Base-by-base conservation (phyloP, 805 yeast species). In the Wickerhamomyces chambardii region DNA sequence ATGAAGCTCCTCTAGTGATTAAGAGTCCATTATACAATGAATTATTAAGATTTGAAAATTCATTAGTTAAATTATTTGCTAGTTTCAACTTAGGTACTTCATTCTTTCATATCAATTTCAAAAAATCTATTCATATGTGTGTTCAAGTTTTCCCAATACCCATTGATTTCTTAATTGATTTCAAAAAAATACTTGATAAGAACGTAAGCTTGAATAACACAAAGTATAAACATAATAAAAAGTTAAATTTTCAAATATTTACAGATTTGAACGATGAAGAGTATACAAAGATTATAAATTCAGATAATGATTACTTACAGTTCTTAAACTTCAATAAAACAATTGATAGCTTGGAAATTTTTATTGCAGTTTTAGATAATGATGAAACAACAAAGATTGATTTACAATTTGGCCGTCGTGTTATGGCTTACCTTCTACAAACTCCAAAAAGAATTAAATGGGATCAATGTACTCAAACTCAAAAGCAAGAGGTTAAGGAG, bases 341-440 rank as follows among this genome's bases (percentile, higher is more conserved):
- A 12, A 31, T 15, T 10, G 17, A 21, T 6, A 22, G 19, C 6
- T 14, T 15, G 30, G 16, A 17, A 17, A 49, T 22, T 6, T 24
- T 12, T 6, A 24, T 24, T 24, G 27, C 27, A 2, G 12, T 24
- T 36, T 24, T 24, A 24, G n/a, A 11, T 2, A 60, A 61, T 31
- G 50, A 53, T 1, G 42, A 48, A 4, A 48, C 50, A 4, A 63
- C 63, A 35, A 44, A 66, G 11, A 58, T 86, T 8, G 96, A 89
- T 53, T 56, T 85, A 12, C 95, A 84, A 45, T 84, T 89, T 47
- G 95, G 95, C 2, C 65, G 97, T 52, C 68, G 86, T 47, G 87
- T 83, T 1, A 47, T 84, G 21, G 89, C 95, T 0, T 65, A 66
- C 41, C 56, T 79, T 3, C 50, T 87, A 33, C 73, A 67, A 30